Conservation (phyloP, 2,329 filamentous ascomycete genomes). For the Epichloe sp. region DNA sequence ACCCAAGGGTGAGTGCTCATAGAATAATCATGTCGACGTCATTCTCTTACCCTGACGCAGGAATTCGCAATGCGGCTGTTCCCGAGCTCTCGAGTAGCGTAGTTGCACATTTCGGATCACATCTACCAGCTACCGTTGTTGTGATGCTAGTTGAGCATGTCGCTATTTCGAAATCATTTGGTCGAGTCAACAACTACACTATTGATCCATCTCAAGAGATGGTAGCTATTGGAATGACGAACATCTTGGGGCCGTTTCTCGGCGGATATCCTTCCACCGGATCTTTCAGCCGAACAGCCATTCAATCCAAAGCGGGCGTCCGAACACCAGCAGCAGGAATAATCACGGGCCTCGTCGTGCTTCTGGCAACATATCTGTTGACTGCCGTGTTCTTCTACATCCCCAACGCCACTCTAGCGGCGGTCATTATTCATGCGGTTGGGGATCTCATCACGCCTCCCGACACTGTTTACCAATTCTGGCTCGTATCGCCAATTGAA, state of each 20-base stretch:
- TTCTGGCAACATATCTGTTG: conserved; percentile 81
- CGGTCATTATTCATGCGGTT: conserved; percentile 91
- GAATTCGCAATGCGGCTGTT: conserved; percentile 67
- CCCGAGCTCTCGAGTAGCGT: conserved; percentile 56
- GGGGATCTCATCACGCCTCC: conserved; percentile 84
- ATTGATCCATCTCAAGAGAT: conserved; percentile 95
- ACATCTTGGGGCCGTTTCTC: conserved; percentile 81
- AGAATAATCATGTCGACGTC: too few relatives aligned
- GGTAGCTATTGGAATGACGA: conserved; percentile 84
- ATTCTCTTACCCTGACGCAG: conserved; percentile 17
- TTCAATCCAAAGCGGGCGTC: conserved; percentile 94
- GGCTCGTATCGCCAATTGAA: conserved; percentile 82
- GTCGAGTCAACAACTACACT: conserved; percentile 87
- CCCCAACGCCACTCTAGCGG: conserved; percentile 64
- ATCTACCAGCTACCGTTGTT: conserved; percentile 78
- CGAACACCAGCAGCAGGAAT: conserved; percentile 82
- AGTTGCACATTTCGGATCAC: conserved; percentile 51
- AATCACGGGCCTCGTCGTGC: conserved; percentile 72
- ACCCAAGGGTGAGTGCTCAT: conserved; percentile 43
- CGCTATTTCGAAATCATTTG: conserved; percentile 93
- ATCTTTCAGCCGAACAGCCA: conserved; percentile 91
- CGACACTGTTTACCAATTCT: conserved; percentile 88
- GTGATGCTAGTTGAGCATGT: conserved; percentile 97
- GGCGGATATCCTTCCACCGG: conserved; percentile 88
- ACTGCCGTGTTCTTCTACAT: conserved; percentile 91